Evolutionary conservation across 208 protist species (phyloP).

Genomic region (Leishmania martiniquensis): DNA sequence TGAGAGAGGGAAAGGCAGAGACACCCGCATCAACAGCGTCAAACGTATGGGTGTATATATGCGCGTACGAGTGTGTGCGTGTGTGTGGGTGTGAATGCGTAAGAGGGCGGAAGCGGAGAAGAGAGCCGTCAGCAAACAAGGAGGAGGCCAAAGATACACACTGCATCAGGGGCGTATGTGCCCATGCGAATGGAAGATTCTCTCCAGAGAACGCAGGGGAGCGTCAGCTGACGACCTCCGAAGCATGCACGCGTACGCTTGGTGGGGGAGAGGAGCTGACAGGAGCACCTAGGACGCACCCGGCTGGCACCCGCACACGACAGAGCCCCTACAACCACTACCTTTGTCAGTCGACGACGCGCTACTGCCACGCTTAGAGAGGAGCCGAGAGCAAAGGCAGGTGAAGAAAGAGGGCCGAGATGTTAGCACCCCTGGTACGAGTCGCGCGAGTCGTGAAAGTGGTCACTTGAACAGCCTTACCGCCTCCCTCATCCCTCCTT

Average conservation of each 20-base stretch:
- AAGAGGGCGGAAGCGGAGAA: too few relatives aligned
- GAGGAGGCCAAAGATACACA: neutral
- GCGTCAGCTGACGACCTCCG: neutral
- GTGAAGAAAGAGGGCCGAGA: neutral
- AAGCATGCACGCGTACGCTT: neutral
- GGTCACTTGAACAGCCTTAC: neutral
- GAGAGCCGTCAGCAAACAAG: too few relatives aligned
- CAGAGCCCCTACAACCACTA: neutral
- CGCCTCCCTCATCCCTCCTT: too few relatives aligned
- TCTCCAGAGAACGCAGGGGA: neutral
- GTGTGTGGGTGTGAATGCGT: constrained; percentile 10
- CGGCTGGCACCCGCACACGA: neutral
- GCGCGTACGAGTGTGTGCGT: neutral
- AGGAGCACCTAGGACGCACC: neutral
- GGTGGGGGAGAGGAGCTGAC: neutral
- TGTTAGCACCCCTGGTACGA: neutral
- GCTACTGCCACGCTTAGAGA: neutral
- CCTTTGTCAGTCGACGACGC: neutral
- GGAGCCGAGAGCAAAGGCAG: neutral
- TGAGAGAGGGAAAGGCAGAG: neutral
- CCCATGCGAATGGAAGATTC: neutral
- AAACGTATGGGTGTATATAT: constrained; percentile 6
- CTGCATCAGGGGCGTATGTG: neutral
- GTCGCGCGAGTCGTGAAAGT: neutral
- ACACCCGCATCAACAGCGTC: neutral